phyloP scores from a whole-genome alignment of 805 yeast species.

The Candida glaebosa region DNA sequence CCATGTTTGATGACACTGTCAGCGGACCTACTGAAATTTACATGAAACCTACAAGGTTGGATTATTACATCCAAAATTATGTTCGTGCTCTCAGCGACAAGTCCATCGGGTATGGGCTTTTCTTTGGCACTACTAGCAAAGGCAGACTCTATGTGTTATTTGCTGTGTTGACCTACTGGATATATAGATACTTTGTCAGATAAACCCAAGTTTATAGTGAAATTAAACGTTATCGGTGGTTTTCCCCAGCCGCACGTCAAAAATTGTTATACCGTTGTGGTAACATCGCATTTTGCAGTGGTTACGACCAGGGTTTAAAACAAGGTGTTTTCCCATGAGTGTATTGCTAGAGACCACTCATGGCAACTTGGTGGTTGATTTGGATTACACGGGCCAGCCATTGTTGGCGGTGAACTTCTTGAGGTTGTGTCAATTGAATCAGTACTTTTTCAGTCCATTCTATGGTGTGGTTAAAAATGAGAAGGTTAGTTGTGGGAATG shows the following conservation, averaged over 20 bases:
- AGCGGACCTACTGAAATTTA: constrained; percentile 41
- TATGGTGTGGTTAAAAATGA: constrained; percentile 38
- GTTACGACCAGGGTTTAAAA: constrained; percentile 1
- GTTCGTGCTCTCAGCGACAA: constrained; percentile 26
- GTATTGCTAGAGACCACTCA: constrained; percentile 33
- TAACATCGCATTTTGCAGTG: not conserved
- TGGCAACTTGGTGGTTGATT: constrained; percentile 51
- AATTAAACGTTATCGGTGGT: not conserved
- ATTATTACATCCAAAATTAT: constrained; percentile 21
- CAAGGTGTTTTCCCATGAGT: constrained; percentile 26
- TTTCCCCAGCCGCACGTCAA: constrained; percentile 2
- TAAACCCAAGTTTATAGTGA: not conserved
- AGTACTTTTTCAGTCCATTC: constrained; percentile 52
- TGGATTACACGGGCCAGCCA: constrained; percentile 32
- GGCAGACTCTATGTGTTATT: constrained; percentile 29
- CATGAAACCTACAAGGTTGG: constrained; percentile 31
- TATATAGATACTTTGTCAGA: constrained; percentile 3
- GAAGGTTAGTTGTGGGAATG: constrained; percentile 46
- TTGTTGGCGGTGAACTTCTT: constrained; percentile 45
- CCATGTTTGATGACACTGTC: constrained; percentile 17
- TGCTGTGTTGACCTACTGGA: constrained; percentile 13
- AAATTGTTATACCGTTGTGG: not conserved
- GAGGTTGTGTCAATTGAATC: constrained; percentile 50
- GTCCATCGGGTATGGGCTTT: constrained; percentile 31
- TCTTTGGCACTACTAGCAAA: constrained; percentile 28